Percentiles rank a stretch among this genome's conserved stretches.
Conservation (phyloP, 2,329 filamentous ascomycete genomes). For the Phyllachora maydis region DNA sequence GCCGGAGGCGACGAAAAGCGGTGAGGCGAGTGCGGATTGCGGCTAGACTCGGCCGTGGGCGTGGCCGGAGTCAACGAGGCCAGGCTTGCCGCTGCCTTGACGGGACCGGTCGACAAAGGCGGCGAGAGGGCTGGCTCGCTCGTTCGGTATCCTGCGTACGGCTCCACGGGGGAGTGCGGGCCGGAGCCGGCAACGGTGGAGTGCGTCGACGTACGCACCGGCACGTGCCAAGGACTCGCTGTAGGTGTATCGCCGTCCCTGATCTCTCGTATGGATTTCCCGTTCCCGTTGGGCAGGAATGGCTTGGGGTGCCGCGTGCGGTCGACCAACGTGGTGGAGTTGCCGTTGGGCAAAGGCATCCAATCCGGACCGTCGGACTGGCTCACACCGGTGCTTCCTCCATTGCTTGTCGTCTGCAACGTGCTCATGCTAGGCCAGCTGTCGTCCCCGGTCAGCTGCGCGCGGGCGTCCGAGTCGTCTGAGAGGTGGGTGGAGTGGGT, state of each 20-base stretch:
- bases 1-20: slow-evolving; percentile 45
- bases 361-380: too few species aligned
- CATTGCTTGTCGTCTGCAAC: slow-evolving; percentile 31
- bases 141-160: too few species aligned
- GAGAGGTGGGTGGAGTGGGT: slow-evolving; percentile 31
- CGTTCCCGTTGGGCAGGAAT: slow-evolving; percentile 3
- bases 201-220: too few species aligned
- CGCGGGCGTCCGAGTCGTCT: slow-evolving; percentile 21
- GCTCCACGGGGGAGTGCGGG: too few species aligned
- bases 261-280: too few species aligned
- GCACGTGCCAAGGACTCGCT: too few species aligned
- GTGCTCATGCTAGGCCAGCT: slow-evolving; percentile 32
- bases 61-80: slow-evolving; percentile 5
- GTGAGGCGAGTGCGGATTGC: slow-evolving; percentile 17
- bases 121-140: too few species aligned
- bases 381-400: slow-evolving; percentile 13
- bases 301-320: slow-evolving; percentile 7
- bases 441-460: slow-evolving; percentile 20
- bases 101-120: too few species aligned
- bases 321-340: slow-evolving; percentile 8
- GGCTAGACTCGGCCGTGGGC: slow-evolving; percentile 6
- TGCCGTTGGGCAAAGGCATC: slow-evolving; percentile 8
- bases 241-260: too few species aligned
- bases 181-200: too few species aligned
- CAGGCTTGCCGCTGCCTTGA: too few species aligned